A percentile compares a stretch with the other conserved stretches of the same genome.
These are phyloP conservation scores for Ilex asprella DNA, from an alignment of 257 asterid genomes.

Conservation along the genomic window DNA sequence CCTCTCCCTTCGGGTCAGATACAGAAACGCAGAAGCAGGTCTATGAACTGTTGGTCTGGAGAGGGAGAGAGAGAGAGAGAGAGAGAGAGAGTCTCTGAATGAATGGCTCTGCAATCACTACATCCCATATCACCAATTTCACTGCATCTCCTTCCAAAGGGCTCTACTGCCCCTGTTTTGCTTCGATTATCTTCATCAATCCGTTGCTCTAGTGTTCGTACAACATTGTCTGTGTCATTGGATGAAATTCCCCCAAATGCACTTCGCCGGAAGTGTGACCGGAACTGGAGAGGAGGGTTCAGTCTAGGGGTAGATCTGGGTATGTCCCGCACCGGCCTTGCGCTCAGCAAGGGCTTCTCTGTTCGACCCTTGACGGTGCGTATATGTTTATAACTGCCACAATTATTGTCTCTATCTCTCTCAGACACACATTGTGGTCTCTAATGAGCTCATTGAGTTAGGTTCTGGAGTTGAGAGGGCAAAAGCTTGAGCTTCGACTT, in stretches of 20 bases:
- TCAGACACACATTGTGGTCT: background rate
- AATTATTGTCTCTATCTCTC: background rate
- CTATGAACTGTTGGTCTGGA: no score
- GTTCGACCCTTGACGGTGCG: constrained; percentile 71
- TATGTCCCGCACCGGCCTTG: constrained; percentile 72
- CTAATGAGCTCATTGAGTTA: constrained; percentile 17
- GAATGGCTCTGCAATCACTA: no score
- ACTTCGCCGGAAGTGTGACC: constrained; percentile 45
- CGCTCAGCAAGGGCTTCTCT: constrained; percentile 82
- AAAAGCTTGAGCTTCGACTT: constrained; percentile 68
- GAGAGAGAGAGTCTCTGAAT: no score
- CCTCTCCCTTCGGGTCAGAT: no score
- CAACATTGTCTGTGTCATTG: constrained; percentile 19
- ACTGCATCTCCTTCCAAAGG: no score
- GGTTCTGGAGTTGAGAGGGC: constrained; percentile 85
- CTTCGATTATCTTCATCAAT: no score
- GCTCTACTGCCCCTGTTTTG: no score
- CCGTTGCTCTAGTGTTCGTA: no score
- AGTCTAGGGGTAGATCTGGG: constrained; percentile 92
- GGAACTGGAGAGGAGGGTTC: constrained; percentile 83
- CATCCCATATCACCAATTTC: no score
- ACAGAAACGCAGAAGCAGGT: no score
- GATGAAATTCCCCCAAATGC: constrained; percentile 71
- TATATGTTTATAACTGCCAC: background rate
- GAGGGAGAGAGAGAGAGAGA: no score